Conservation (phyloP, 75 land plant species). For the Cunninghamia lanceolata region DNA sequence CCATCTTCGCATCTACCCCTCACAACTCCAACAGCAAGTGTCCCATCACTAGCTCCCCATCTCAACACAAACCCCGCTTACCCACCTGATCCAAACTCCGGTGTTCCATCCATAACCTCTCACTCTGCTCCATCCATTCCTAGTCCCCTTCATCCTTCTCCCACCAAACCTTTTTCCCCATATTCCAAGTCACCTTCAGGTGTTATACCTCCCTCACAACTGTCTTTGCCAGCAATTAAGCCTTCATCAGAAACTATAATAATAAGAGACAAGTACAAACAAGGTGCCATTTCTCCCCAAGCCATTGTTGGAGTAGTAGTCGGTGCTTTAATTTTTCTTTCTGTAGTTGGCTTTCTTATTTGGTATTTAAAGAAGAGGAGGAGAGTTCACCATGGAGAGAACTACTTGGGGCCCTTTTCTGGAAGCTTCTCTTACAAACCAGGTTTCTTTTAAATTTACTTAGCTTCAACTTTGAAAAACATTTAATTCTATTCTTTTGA, state of each 20-base stretch:
- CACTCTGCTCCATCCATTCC: conserved; percentile 2
- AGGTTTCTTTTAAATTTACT: not conserved
- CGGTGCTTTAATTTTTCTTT: not conserved
- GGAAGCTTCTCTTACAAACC: conserved; percentile 9
- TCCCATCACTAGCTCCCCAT: not conserved
- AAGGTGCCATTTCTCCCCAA: not conserved
- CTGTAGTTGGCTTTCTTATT: not conserved
- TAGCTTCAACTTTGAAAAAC: not conserved
- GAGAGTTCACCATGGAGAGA: conserved; percentile 10
- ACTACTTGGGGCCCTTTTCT: not conserved
- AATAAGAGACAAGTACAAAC: not conserved
- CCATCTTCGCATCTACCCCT: not conserved
- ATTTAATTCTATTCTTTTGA: not conserved
- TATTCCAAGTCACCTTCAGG: not conserved
- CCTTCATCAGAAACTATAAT: not conserved
- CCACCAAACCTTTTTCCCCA: not conserved
- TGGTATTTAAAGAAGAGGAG: conserved; percentile 7
- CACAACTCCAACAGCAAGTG: not conserved
- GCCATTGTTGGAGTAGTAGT: not conserved
- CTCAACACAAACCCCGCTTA: not conserved
- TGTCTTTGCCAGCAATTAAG: not conserved
- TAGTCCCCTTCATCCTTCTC: not conserved
- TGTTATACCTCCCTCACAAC: not conserved
- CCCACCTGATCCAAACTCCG: conserved; percentile 6
- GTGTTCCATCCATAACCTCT: not conserved